phyloP scores from a whole-genome alignment of 2,329 filamentous ascomycete genomes.

The Aspergillus eucalypticola region DNA sequence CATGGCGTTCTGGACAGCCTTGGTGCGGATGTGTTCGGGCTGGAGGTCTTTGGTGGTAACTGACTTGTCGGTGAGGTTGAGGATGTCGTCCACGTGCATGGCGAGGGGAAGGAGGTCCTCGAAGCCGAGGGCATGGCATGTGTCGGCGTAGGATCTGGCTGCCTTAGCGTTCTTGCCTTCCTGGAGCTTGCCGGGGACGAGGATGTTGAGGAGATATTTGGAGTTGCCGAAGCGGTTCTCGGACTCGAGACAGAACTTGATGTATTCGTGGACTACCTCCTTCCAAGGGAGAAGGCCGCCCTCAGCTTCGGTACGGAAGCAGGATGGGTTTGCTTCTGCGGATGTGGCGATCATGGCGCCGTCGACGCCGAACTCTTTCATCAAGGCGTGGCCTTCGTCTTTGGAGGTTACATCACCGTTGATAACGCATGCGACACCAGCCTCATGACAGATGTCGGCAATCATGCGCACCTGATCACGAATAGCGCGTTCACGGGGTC shows the following conservation, averaged over 20 bases:
- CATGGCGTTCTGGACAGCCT: conserved; percentile 36
- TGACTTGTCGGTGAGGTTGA: conserved; percentile 42
- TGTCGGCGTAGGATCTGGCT: conserved; percentile 69
- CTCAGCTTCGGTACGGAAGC: conserved; percentile 69
- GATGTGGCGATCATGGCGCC: conserved; percentile 96
- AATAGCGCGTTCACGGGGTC: conserved; percentile 83
- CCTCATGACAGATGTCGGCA: conserved; percentile 73
- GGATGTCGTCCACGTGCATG: conserved; percentile 62
- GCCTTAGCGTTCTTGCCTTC: conserved; percentile 62
- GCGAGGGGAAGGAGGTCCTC: conserved; percentile 66
- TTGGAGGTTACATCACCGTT: conserved; percentile 85
- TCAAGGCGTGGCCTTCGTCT: conserved; percentile 70
- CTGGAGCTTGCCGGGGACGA: conserved; percentile 77
- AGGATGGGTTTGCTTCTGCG: conserved; percentile 87
- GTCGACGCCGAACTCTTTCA: conserved; percentile 79
- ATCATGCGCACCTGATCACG: conserved; percentile 85
- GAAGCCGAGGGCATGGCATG: conserved; percentile 66
- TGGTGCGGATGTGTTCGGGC: conserved; percentile 20
- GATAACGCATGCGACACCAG: conserved; percentile 89
- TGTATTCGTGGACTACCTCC: conserved; percentile 74
- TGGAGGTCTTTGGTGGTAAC: conserved; percentile 16
- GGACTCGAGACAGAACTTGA: conserved; percentile 70
- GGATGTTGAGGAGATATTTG: conserved; percentile 82
- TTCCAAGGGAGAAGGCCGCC: conserved; percentile 74
- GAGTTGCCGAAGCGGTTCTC: conserved; percentile 91